Conservation (phyloP, 2,329 filamentous ascomycete genomes). For the Calycina herbarum region DNA sequence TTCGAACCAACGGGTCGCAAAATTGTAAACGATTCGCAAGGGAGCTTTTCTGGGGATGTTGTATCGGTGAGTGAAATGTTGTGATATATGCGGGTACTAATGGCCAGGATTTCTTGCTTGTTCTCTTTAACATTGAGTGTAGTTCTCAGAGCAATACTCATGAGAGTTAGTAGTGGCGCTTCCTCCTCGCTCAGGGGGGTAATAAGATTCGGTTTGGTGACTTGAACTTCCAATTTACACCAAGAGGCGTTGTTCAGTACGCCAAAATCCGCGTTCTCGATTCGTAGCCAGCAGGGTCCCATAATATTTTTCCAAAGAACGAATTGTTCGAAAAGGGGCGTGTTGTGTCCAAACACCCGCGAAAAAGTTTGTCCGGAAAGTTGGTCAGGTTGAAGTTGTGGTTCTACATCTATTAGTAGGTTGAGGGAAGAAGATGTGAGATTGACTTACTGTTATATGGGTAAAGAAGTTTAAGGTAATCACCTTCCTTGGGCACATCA, state of each 20-base stretch:
- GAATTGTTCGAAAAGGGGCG: constrained; percentile 94
- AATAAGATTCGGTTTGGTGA: constrained; percentile 75
- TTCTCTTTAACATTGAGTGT: constrained; percentile 88
- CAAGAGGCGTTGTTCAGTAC: constrained; percentile 90
- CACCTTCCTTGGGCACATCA: constrained; percentile 80
- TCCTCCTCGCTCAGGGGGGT: constrained; percentile 74
- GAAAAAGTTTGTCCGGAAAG: constrained; percentile 85
- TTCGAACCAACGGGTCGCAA: constrained; percentile 75
- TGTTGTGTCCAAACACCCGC: constrained; percentile 90
- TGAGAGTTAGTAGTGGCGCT: constrained; percentile 85
- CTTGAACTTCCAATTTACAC: constrained; percentile 91
- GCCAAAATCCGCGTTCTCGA: constrained; percentile 80
- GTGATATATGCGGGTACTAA: constrained; percentile 90
- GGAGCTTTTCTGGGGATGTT: constrained; percentile 82
- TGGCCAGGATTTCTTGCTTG: constrained; percentile 92
- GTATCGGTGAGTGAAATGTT: constrained; percentile 85
- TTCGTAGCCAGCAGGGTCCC: constrained; percentile 96
- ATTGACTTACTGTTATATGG: constrained; percentile 72
- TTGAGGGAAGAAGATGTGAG: background rate
- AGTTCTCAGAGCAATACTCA: constrained; percentile 89
- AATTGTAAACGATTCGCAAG: constrained; percentile 87
- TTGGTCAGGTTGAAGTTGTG: constrained; percentile 64
- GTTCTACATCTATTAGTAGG: constrained; percentile 47
- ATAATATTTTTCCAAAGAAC: constrained; percentile 99
- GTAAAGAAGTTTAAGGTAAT: constrained; percentile 95